Evolutionary conservation across 1,284 basidiomycete species (phyloP).

Genomic region (Ganoderma leucocontextum): DNA sequence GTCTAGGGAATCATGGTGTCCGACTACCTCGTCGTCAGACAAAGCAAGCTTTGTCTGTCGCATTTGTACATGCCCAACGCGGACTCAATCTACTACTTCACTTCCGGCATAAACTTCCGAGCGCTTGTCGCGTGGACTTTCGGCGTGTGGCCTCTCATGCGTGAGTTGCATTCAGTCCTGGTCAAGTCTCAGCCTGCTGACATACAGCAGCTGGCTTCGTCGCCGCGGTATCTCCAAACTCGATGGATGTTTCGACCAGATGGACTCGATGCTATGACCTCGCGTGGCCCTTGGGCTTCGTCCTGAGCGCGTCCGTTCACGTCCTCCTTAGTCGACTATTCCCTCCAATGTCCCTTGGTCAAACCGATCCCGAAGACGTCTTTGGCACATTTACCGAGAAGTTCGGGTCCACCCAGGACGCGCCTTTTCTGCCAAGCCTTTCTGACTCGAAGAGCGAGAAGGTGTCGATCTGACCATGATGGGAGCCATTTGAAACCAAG

Average conservation of each 20-base stretch:
- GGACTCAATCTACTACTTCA: constrained; percentile 35
- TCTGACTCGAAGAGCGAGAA: constrained; percentile 7
- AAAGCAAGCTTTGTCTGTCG: constrained; percentile 28
- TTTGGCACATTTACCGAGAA: constrained; percentile 29
- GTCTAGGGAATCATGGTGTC: constrained; percentile 31
- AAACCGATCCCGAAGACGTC: constrained; percentile 25
- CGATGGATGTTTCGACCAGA: constrained; percentile 19
- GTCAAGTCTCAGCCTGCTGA: neutral
- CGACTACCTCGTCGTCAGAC: constrained; percentile 34
- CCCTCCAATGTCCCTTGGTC: constrained; percentile 23
- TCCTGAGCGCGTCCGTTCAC: constrained; percentile 24
- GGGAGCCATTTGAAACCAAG: neutral
- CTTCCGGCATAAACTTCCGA: constrained; percentile 34
- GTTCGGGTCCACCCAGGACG: neutral
- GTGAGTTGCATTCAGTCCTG: constrained; percentile 10
- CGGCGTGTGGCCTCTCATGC: constrained; percentile 36
- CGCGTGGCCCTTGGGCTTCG: constrained; percentile 34
- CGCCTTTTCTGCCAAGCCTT: neutral
- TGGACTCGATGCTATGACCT: constrained; percentile 33
- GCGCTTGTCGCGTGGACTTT: constrained; percentile 30
- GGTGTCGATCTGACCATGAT: neutral
- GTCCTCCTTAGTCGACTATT: constrained; percentile 20
- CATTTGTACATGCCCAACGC: constrained; percentile 33
- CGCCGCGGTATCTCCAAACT: constrained; percentile 27
- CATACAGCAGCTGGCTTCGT: constrained; percentile 30